Conservation (phyloP, 1,284 basidiomycete genomes). For the Tilletia indica region DNA sequence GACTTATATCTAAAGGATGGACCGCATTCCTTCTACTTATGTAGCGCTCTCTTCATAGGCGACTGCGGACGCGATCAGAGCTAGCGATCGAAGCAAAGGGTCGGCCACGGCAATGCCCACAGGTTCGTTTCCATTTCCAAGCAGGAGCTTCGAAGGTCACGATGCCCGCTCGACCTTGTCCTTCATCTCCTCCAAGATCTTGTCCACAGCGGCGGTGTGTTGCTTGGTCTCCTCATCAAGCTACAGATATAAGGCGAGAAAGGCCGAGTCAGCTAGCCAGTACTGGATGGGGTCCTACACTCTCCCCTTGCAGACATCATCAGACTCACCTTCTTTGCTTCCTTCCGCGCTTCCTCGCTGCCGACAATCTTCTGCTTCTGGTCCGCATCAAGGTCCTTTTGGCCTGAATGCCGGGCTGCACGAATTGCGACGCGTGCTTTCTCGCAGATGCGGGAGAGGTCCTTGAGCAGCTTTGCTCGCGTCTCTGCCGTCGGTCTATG, state of each 20-base stretch:
- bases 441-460: conserved; percentile 49
- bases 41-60: too few relatives aligned
- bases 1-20: too few relatives aligned
- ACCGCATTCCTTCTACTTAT: too few relatives aligned
- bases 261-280: not conserved
- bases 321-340: conserved; percentile 34
- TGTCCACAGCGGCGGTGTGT: conserved; percentile 35
- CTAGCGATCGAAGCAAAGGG: too few relatives aligned
- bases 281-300: not conserved
- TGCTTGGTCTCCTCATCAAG: conserved; percentile 46
- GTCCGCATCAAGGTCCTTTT: conserved; percentile 52
- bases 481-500: conserved; percentile 48
- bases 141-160: not conserved
- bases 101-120: too few relatives aligned
- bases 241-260: conserved; percentile 11
- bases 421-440: conserved; percentile 49
- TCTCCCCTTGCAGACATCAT: not conserved
- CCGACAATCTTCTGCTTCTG: conserved; percentile 47
- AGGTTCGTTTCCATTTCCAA: too few relatives aligned
- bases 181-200: conserved; percentile 45
- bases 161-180: conserved; percentile 25
- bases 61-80: too few relatives aligned
- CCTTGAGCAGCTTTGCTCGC: conserved; percentile 42
- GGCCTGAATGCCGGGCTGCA: conserved; percentile 43
- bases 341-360: conserved; percentile 41